Conservation (phyloP, 768 basidiomycete species). For the Leccinum rimulosum region DNA sequence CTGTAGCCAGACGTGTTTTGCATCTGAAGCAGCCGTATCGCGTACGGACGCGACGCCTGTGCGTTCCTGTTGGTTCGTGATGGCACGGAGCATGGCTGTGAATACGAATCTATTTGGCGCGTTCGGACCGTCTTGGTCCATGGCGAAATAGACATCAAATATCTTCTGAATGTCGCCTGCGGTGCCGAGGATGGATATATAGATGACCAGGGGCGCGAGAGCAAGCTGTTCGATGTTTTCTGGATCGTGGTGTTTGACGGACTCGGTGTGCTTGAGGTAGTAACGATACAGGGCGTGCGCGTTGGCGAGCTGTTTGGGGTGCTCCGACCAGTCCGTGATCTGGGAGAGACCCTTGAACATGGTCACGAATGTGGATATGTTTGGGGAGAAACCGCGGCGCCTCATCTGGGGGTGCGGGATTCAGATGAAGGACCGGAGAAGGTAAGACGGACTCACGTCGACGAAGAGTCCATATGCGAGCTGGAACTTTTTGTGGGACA, state of each 20-base stretch:
- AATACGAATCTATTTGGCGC: constrained; percentile 60
- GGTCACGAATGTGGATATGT: constrained; percentile 62
- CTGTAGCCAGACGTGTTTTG: constrained; percentile 69
- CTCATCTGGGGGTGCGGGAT: constrained; percentile 63
- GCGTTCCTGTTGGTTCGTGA: constrained; percentile 25
- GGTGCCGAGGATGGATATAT: constrained; percentile 65
- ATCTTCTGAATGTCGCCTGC: constrained; percentile 60
- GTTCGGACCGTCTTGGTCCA: constrained; percentile 63
- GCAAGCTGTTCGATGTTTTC: constrained; percentile 46
- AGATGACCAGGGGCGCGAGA: constrained; percentile 49
- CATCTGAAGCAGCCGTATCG: constrained; percentile 57
- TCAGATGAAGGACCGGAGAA: constrained; percentile 13
- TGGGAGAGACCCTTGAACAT: constrained; percentile 63
- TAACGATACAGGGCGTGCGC: constrained; percentile 60
- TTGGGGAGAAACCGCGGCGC: constrained; percentile 73
- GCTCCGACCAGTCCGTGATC: constrained; percentile 58
- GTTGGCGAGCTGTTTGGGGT: constrained; percentile 60
- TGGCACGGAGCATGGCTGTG: constrained; percentile 61
- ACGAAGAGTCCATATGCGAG: constrained; percentile 63
- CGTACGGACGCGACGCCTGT: constrained; percentile 21
- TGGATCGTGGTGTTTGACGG: constrained; percentile 48
- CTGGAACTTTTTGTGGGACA: constrained; percentile 55
- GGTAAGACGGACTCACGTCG: constrained; percentile 48
- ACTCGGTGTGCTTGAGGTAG: constrained; percentile 49
- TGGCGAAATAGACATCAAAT: constrained; percentile 70